phyloP scores from a whole-genome alignment of 208 protist genomes.

The Leishmania turanica region DNA sequence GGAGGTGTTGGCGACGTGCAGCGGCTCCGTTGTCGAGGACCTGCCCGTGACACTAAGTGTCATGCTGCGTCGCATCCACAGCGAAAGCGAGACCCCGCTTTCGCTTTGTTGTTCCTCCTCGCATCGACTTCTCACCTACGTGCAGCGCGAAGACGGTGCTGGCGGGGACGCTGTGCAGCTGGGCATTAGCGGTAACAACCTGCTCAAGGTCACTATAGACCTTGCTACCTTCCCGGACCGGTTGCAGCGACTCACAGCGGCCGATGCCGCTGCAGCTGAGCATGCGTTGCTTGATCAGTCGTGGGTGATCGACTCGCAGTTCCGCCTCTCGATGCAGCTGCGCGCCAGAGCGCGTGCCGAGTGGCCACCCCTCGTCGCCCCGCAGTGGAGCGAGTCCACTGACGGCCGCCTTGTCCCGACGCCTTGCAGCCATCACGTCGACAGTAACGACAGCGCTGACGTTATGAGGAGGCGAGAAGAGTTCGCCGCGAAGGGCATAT shows the following conservation, averaged over 20 bases:
- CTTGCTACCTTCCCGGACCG: slow-evolving; percentile 8
- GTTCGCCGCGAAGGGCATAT: slow-evolving; percentile 1
- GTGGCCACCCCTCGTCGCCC: slow-evolving; percentile 8
- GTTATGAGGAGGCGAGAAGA: not conserved
- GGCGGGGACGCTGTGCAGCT: slow-evolving; percentile 23
- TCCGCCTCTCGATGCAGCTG: slow-evolving; percentile 14
- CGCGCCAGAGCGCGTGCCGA: slow-evolving; percentile 1
- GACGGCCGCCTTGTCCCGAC: not conserved
- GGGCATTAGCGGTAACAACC: not conserved
- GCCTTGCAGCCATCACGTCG: not conserved
- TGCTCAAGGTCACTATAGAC: slow-evolving; percentile 19
- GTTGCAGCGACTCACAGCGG: not conserved
- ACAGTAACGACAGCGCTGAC: not conserved
- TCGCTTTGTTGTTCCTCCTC: not conserved
- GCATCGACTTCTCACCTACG: not conserved
- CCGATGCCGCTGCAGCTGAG: not conserved
- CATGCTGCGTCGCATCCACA: slow-evolving; percentile 5
- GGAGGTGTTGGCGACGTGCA: slow-evolving; percentile 14
- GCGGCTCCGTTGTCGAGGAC: slow-evolving; percentile 19
- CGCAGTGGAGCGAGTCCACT: slow-evolving; percentile 9
- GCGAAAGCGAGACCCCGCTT: not conserved
- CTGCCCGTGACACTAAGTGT: slow-evolving; percentile 16
- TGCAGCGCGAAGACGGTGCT: not conserved
- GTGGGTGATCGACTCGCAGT: slow-evolving; percentile 19
- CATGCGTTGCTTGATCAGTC: slow-evolving; percentile 16